Percentiles rank a stretch among this genome's conserved stretches.
Evolutionary conservation across 2,329 filamentous ascomycete species (phyloP).

Genomic region (Botrytis porri): DNA sequence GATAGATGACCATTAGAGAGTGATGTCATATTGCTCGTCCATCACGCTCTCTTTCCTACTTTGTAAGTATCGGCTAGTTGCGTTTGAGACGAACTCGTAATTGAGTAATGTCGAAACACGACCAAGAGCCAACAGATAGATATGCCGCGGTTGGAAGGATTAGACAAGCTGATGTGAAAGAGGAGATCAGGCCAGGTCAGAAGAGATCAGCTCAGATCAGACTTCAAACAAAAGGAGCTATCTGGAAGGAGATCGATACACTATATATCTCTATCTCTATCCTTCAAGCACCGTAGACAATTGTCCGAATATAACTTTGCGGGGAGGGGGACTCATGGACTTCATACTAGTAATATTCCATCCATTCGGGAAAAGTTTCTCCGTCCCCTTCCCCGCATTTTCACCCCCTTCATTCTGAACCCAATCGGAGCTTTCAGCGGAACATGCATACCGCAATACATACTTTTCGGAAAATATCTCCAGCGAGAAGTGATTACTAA

Average conservation of each 20-base stretch:
- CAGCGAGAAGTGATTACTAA: not conserved
- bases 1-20: not conserved
- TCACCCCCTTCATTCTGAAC: not conserved
- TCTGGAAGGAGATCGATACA: not conserved
- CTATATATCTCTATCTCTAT: not conserved
- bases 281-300: not conserved
- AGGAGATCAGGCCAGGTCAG: not conserved
- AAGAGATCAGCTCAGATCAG: not conserved
- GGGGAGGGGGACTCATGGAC: not conserved
- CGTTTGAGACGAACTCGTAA: not conserved
- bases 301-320: not conserved
- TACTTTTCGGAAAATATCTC: not conserved
- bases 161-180: not conserved
- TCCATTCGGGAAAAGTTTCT: constrained; percentile 1
- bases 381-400: not conserved
- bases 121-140: too few species aligned
- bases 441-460: not conserved
- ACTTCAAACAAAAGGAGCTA: not conserved
- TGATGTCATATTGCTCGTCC: not conserved
- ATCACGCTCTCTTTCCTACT: not conserved
- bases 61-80: not conserved
- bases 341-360: not conserved
- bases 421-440: not conserved
- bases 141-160: not conserved
- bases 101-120: not conserved